A percentile compares a stretch with the other conserved stretches of the same genome.
These are phyloP conservation scores for Liriodendron chinense DNA, from an alignment of 164 flowering plant species.

Conservation along the genomic window DNA sequence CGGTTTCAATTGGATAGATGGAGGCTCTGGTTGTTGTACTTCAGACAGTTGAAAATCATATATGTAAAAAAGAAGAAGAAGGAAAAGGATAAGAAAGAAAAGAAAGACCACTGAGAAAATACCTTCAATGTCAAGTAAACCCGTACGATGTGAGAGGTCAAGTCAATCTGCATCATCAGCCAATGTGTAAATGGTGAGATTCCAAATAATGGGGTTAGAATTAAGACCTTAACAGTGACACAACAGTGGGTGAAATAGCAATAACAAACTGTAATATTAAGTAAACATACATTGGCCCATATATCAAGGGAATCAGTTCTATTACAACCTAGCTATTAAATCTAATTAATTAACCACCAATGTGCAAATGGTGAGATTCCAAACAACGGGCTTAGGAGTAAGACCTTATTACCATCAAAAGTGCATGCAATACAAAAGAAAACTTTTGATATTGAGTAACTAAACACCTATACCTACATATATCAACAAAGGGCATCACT, in stretches of 20 bases:
- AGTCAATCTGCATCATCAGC: conserved; percentile 71
- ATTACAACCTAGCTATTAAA: background rate
- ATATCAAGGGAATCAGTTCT: background rate
- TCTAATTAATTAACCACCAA: background rate
- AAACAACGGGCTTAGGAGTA: background rate
- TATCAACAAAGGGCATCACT: no score
- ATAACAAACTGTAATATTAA: no score
- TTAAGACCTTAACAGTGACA: background rate
- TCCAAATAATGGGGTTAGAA: background rate
- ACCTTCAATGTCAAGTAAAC: conserved; percentile 87
- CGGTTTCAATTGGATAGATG: background rate
- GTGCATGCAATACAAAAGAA: no score
- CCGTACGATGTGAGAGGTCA: conserved; percentile 76
- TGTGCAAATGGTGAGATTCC: background rate
- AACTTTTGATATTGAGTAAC: no score
- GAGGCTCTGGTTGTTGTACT: background rate
- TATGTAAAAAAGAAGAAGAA: background rate
- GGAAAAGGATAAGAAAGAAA: background rate
- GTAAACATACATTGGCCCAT: background rate
- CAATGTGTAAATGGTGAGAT: background rate
- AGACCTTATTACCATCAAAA: background rate
- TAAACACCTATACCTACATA: no score
- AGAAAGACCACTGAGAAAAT: conserved; percentile 6
- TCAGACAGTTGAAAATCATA: no score
- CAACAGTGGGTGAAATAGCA: background rate